Base-by-base conservation (phyloP, 306 rosid genomes). In the barrel medic (Medicago truncatula) region DNA sequence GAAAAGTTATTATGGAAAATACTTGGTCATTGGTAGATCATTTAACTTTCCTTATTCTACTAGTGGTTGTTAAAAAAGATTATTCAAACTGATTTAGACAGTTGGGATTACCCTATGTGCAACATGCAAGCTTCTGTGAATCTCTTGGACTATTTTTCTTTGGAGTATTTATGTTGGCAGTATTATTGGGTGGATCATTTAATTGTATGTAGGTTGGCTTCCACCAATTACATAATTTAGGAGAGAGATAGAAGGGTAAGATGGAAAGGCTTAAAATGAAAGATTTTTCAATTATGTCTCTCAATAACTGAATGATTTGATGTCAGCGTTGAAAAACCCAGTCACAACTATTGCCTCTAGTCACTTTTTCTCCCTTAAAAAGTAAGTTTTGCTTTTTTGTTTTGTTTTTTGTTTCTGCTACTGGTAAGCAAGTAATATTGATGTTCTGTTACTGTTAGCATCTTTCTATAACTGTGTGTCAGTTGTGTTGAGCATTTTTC, bases 121-220 rank as follows among this genome's bases (percentile, higher is more conserved):
- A 59, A 59, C 39, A 25, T 59, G 8, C 31, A 31, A 38, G 43
- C 49, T 78, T 74, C 38, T 60, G 52, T 66, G 68, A 40, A 43
- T 15, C 17, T 40, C 41, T 38, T 40, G 41, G 17, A 41, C 64
- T n/a, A 50, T 17, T 67, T 67, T 23, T 21, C 10, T 52, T 11
- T 77, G 52, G 46, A 21, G 61, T 40, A 68, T 73, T 49, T 17
- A 69, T 78, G 80, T 67, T 83, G 49, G 65, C 44, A 7, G 12
- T 18, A 59, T 18, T 18, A 50, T 73, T 2, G 54, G 56, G 64
- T 66, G 36, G 70, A 52, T 47, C 28, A 21, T 78, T 41, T 31
- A 28, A 31, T 41, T 67, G 79, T 67, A 50, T 20, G 63, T 78
- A 54, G 34, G 16, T 46, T 53, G 67, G 44, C 75, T 83, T 76